Conservation (phyloP, 2,329 filamentous ascomycete genomes). For the Sporothrix euskadiensis region DNA sequence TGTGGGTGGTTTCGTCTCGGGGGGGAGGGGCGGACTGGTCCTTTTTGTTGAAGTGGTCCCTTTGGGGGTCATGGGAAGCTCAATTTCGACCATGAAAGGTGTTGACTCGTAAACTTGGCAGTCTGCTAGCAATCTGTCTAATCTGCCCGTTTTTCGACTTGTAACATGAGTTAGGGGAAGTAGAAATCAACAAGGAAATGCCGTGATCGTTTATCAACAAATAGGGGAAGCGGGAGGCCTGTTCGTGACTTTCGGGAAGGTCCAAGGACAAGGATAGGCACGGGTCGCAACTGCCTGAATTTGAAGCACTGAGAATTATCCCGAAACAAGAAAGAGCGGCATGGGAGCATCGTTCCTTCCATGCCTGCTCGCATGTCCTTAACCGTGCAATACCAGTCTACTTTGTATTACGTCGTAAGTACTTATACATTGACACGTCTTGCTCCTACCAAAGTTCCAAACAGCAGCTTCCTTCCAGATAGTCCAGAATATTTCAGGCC, state of each 20-base stretch:
- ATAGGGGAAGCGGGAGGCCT: not conserved
- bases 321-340: slow-evolving; percentile 16
- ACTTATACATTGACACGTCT: not conserved
- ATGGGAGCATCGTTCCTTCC: not conserved
- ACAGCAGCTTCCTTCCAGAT: not conserved
- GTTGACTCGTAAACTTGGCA: slow-evolving; percentile 5
- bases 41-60: slow-evolving; percentile 10
- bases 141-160: not conserved
- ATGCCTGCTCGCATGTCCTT: not conserved
- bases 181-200: not conserved
- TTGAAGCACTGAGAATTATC: not conserved
- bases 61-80: not conserved
- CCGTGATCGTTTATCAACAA: not conserved
- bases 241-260: not conserved
- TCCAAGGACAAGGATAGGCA: not conserved
- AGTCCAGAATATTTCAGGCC: not conserved
- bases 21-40: slow-evolving; percentile 22
- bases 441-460: not conserved
- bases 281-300: slow-evolving; percentile 1
- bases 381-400: not conserved
- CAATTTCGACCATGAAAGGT: slow-evolving; percentile 13
- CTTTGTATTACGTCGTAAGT: not conserved
- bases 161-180: not conserved
- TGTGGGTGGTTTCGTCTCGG: slow-evolving; percentile 1
- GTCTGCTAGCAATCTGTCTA: not conserved